Evolutionary conservation across 176 grass and related monocot genomes (phyloP), one percentile per base, ranked within the genome.

Genomic region (Oryza rufipogon): DNA sequence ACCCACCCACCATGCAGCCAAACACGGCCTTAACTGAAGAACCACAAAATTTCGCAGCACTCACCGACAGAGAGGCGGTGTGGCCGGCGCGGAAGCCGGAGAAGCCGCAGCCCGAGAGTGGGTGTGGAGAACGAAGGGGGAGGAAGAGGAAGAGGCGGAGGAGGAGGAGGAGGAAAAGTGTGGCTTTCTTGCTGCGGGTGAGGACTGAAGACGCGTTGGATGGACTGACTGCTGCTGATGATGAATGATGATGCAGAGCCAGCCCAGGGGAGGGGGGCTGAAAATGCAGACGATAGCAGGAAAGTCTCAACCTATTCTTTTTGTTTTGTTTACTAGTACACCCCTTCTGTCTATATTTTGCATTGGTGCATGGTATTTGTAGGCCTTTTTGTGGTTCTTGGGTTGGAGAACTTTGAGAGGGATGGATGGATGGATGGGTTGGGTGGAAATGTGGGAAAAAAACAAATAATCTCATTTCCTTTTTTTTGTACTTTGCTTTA

Each of bases 191-290:
- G 75, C 84, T 26, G 73, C 7, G 74, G 67, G 6, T 4, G 70
- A 49, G 75, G 72, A 85, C 72, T 82, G 88, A 68, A 87, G 80
- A 87, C 89, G 89, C 80, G 89, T 83, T 74, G 75, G 75, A 70
- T 74, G 75, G 75, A 70, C 89, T 81, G 77, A 74, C 70, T 73
- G 33, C 70, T 73, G 32, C 20, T 78, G 64, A 39, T 39, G 75
- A 36, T 36, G 34, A 36, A 36, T 36, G 34, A 36, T 78, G 64
- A 39, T 39, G 75, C 11, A 25, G 58, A 76, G 45, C 32, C n/a
- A 73, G 69, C 58, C 58, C 5, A 9, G 19, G 16, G 15, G 15
- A 6, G 45, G 61, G 42, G 7, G 16, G 81, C 60, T 52, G 51
- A 19, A 56, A 56, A 39, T 19, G 49, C 77, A 32, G 47, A n/a